Percentiles rank a stretch among this genome's conserved stretches.
These are phyloP conservation scores for Hypoxylon cercidicola DNA, from an alignment of 495 filamentous ascomycete species.

Conservation along the genomic window DNA sequence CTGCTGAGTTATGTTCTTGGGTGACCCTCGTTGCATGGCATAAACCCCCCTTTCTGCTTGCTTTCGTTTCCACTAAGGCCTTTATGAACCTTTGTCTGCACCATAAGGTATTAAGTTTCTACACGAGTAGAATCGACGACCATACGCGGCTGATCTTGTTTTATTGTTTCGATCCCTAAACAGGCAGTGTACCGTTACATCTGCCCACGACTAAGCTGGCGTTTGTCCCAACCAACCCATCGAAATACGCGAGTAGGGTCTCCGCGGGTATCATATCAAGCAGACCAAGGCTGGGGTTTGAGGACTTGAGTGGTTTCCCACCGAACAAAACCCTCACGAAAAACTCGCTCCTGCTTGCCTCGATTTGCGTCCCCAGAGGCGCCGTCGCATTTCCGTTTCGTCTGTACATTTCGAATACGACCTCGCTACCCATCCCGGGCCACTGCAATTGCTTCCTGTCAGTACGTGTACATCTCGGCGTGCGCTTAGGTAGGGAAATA, in stretches of 20 bases:
- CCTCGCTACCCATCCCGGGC: conserved; percentile 77
- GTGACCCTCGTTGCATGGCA: neutral
- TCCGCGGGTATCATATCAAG: conserved; percentile 72
- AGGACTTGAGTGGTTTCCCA: conserved; percentile 67
- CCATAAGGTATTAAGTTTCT: neutral
- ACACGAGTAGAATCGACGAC: neutral
- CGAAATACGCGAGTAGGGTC: conserved; percentile 69
- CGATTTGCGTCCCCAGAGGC: conserved; percentile 37
- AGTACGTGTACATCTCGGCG: conserved; percentile 5
- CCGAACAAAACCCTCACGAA: conserved; percentile 72
- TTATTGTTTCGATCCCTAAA: conserved; percentile 2
- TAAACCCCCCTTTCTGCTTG: neutral
- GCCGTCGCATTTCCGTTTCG: conserved; percentile 26
- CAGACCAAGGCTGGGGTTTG: conserved; percentile 65
- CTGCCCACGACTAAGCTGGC: conserved; percentile 56
- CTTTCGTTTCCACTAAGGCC: neutral
- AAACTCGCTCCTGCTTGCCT: conserved; percentile 32
- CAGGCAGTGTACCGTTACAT: conserved; percentile 40
- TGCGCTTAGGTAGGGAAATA: no score
- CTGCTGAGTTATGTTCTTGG: neutral
- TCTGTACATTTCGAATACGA: conserved; percentile 73
- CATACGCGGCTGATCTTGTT: neutral
- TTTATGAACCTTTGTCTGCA: neutral
- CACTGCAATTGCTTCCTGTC: conserved; percentile 48
- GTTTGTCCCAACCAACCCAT: conserved; percentile 66